Base-by-base conservation (phyloP, 2,329 filamentous ascomycete genomes). In the Xylariaceae sp. region DNA sequence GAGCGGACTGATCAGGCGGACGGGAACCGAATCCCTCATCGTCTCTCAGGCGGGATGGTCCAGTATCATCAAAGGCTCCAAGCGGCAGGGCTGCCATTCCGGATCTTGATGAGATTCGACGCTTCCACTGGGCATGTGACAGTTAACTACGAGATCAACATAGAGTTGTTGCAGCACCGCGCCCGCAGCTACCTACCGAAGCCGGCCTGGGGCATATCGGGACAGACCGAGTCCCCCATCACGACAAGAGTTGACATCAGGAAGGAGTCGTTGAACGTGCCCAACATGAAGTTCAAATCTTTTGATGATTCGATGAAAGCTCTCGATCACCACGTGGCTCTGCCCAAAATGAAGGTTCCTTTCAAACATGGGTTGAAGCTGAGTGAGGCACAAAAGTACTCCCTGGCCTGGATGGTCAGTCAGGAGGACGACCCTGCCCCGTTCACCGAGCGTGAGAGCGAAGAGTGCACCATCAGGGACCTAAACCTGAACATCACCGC, bases 361-460 rank as follows among this genome's bases (percentile, higher is more conserved):
- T 44, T 31, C 8, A 21, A 31, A 2, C 31, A 47, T 29, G 35
- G 31, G 2, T 8, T 24, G 1, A 11, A 16, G 1, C 42, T 60
- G 15, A 50, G 39, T 12, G 2, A 23, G 0, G 47, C 48, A 3
- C 62, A 65, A 36, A 18, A 30, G 12, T 34, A 46, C 14, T 61
- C 61, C 1, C 50, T 65, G 16, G 17, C 33, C 3, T 61, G 59
- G 57, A 62, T 62, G 57, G 5, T 60, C 5, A 17, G 21, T 1
- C 52, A 51, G 7, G 62, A 65, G 36, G 30, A 9, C 0, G 21
- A 8, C 0, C 41, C 51, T 1, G 27, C 36, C 3, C 9, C 37
- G 1, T 68, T 67, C 39, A 37, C 31, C 1, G 64, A 70, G 41
- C 43, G 37, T 11, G 67, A 69, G 36, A 45, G 57, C 1, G 67